phyloP scores from a whole-genome alignment of 345 rosid genomes.

The Trapa incisa region DNA sequence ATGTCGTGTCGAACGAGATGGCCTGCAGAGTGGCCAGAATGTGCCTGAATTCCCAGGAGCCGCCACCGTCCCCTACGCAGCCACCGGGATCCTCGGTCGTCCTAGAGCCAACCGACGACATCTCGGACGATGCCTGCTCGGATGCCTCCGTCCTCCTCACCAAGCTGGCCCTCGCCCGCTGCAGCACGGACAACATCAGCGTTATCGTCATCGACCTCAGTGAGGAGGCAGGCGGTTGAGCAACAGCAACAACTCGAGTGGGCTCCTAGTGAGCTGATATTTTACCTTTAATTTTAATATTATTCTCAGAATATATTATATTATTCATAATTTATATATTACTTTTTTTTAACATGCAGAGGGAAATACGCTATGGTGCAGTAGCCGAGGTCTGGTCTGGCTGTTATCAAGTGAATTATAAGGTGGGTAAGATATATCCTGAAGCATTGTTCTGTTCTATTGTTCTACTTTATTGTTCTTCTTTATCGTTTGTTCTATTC shows the following conservation, averaged over 20 bases:
- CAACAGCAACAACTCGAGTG: neutral
- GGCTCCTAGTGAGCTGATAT: neutral
- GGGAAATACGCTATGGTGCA: too few relatives aligned
- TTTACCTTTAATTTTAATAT: neutral
- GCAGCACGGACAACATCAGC: constrained; percentile 68
- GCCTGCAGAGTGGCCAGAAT: constrained; percentile 46
- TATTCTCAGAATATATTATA: too few relatives aligned
- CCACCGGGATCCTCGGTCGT: constrained; percentile 9
- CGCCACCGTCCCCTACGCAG: constrained; percentile 6
- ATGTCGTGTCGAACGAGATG: constrained; percentile 53
- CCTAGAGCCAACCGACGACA: constrained; percentile 11
- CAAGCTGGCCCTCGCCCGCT: constrained; percentile 69
- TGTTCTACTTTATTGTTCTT: too few relatives aligned
- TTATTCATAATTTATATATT: too few relatives aligned
- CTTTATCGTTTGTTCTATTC: too few relatives aligned
- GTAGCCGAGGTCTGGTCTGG: too few relatives aligned
- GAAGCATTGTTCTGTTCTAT: too few relatives aligned
- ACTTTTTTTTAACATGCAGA: too few relatives aligned
- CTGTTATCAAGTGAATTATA: too few relatives aligned
- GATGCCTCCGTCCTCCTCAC: constrained; percentile 76
- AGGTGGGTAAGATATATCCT: too few relatives aligned
- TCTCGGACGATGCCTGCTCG: constrained; percentile 54
- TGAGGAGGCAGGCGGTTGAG: constrained; percentile 10
- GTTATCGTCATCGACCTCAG: constrained; percentile 74
- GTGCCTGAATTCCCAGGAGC: constrained; percentile 38